Conservation (phyloP, 306 rosid species). For the Vicia faba region DNA sequence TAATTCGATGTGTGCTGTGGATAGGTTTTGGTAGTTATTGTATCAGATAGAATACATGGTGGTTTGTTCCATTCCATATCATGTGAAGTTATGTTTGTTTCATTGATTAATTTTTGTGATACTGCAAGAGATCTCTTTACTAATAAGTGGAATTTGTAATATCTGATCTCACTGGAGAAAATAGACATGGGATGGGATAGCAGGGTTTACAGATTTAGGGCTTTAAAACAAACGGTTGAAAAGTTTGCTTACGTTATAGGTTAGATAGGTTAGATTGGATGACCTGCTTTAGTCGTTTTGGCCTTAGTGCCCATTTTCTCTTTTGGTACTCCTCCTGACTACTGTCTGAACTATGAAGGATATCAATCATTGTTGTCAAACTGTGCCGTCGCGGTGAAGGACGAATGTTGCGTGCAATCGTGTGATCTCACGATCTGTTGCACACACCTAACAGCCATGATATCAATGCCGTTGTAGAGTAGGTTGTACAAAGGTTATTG, state of each 20-base stretch:
- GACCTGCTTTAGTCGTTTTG: conserved; percentile 8
- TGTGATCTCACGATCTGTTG: no score
- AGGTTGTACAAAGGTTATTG: conserved; percentile 22
- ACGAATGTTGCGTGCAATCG: no score
- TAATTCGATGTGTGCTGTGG: background rate
- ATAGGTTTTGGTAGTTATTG: conserved; percentile 2
- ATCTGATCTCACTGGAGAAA: background rate
- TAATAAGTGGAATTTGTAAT: conserved; percentile 13
- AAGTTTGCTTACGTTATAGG: conserved; percentile 1
- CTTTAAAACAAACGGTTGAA: conserved; percentile 8
- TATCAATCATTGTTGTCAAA: background rate
- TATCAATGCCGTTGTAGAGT: conserved; percentile 6
- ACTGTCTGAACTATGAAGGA: conserved; percentile 18
- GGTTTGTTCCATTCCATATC: background rate
- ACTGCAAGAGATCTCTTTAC: conserved; percentile 12
- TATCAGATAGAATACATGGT: conserved; percentile 22
- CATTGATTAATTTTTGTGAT: conserved; percentile 3
- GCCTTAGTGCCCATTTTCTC: conserved; percentile 9
- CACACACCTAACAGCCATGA: no score
- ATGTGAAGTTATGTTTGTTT: conserved; percentile 1
- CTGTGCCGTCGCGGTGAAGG: no score
- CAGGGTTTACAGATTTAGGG: background rate
- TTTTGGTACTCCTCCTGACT: conserved; percentile 12
- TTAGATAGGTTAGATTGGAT: background rate
- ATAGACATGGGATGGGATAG: conserved; percentile 1